Evolutionary conservation across 164 flowering plant genomes (phyloP).

Genomic region (Annona cherimola): DNA sequence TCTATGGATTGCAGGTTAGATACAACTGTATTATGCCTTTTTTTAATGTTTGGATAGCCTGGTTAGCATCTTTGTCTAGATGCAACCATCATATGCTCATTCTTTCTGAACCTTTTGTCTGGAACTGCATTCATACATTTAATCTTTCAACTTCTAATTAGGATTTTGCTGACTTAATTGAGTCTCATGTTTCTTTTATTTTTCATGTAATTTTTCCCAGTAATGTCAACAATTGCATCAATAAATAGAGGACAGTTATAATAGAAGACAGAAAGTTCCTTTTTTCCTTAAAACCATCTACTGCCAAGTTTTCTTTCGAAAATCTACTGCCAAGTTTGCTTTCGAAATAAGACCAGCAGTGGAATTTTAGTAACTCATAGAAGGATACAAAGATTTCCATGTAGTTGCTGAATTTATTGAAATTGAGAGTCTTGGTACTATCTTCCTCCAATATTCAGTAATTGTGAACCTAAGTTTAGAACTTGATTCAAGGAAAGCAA

Average conservation of each 20-base stretch:
- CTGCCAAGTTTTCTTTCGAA: no score
- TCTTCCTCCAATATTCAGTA: no score
- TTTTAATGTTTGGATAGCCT: neutral
- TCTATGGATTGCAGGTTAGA: slow-evolving; percentile 73
- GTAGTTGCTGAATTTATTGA: no score
- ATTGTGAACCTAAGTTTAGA: no score
- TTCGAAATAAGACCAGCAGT: no score
- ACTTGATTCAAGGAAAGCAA: no score
- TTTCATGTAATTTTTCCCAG: neutral
- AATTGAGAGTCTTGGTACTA: no score
- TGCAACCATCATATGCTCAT: neutral
- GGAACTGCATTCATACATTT: neutral
- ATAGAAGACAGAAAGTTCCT: neutral
- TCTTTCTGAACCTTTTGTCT: neutral
- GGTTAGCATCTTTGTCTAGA: neutral
- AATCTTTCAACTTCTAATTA: neutral
- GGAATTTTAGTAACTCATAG: no score
- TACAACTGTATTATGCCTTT: neutral
- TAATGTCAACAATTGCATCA: neutral
- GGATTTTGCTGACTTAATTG: neutral
- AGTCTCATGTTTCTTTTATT: no score
- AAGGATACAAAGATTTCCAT: no score
- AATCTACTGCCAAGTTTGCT: no score
- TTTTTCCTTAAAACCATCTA: no score
- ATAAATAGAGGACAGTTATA: neutral